Percentiles rank a stretch among this genome's conserved stretches.
phyloP scores from a whole-genome alignment of 2,329 filamentous ascomycete genomes.

The Trichoderma breve region DNA sequence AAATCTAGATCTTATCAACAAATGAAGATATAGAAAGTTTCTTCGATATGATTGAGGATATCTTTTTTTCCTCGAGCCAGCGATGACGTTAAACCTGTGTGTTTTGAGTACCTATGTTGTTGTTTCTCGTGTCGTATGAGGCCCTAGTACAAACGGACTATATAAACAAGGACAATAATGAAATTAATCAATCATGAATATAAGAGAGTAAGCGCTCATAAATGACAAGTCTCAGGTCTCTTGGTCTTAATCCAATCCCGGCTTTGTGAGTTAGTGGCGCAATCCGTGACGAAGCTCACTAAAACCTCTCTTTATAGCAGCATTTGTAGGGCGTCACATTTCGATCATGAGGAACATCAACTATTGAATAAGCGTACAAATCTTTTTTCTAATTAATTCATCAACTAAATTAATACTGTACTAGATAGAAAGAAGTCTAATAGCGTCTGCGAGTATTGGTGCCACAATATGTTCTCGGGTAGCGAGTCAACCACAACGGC shows the following conservation, averaged over 20 bases:
- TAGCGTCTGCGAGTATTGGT: background rate
- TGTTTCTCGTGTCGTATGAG: too few relatives aligned
- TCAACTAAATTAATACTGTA: background rate
- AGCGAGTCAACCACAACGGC: background rate
- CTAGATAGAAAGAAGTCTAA: background rate
- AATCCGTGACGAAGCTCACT: background rate
- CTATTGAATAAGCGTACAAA: too few relatives aligned
- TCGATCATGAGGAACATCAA: background rate
- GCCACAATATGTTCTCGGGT: background rate
- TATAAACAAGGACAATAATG: background rate
- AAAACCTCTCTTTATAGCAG: background rate
- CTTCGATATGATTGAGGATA: background rate
- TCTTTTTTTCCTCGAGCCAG: background rate
- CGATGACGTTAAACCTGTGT: background rate
- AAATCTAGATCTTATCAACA: background rate
- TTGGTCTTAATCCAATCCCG: background rate
- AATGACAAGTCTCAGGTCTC: background rate
- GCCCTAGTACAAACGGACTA: background rate
- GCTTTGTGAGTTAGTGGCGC: background rate
- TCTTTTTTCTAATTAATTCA: background rate
- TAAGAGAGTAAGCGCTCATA: background rate
- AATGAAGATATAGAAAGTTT: rapidly evolving
- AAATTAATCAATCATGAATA: background rate
- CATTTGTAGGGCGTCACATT: background rate
- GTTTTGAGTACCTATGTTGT: background rate